Evolutionary conservation across 768 basidiomycete species (phyloP).

Genomic region (Galerina sulciceps): DNA sequence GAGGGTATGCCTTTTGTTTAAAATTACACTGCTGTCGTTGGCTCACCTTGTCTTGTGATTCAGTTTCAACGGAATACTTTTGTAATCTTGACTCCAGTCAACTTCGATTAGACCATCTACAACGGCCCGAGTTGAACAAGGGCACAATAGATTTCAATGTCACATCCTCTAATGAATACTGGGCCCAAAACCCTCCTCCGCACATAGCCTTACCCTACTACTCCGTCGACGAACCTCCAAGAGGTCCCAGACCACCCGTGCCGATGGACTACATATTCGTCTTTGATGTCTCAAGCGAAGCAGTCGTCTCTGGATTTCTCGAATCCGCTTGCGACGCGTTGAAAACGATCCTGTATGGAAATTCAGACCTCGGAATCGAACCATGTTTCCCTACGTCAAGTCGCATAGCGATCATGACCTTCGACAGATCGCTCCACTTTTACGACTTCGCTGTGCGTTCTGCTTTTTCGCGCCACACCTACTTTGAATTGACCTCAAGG

Average conservation of each 20-base stretch:
- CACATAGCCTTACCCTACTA: slow-evolving; percentile 57
- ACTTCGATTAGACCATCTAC: slow-evolving; percentile 76
- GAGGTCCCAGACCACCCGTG: slow-evolving; percentile 54
- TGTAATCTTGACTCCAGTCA: slow-evolving; percentile 79
- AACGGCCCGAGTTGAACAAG: slow-evolving; percentile 85
- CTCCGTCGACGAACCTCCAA: slow-evolving; percentile 49
- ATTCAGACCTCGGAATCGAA: slow-evolving; percentile 35
- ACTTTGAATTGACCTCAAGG: slow-evolving; percentile 16
- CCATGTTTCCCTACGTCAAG: slow-evolving; percentile 48
- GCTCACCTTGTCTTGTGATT: slow-evolving; percentile 1
- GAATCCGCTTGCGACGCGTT: slow-evolving; percentile 67
- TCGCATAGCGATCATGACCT: slow-evolving; percentile 81
- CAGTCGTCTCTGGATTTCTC: slow-evolving; percentile 73
- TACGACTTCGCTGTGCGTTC: slow-evolving; percentile 83
- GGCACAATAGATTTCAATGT: slow-evolving; percentile 94
- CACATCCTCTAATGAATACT: slow-evolving; percentile 67
- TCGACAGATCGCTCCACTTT: slow-evolving; percentile 82
- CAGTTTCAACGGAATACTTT: slow-evolving; percentile 85
- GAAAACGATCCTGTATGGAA: slow-evolving; percentile 67
- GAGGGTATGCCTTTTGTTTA: slow-evolving; percentile 59
- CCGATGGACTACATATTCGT: slow-evolving; percentile 85
- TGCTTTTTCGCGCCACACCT: slow-evolving; percentile 6
- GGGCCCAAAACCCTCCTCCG: slow-evolving; percentile 73
- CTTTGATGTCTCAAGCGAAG: slow-evolving; percentile 79
- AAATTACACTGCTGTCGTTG: slow-evolving; percentile 7